These are phyloP conservation scores for Nadsonia starkeyi-henricii DNA, from an alignment of 1,139 yeast species.

Conservation along the genomic window DNA sequence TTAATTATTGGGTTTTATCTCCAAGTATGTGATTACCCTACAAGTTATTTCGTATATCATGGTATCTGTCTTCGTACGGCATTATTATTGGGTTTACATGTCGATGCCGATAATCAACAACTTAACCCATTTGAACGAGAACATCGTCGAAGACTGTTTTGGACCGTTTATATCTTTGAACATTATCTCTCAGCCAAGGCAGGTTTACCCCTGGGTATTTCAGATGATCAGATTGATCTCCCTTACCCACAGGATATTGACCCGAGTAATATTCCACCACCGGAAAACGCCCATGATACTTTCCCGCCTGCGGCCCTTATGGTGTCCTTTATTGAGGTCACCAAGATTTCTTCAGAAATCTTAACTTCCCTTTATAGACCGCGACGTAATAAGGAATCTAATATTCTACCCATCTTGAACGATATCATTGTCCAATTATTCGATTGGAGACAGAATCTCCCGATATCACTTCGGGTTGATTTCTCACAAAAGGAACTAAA, in stretches of 20 bases:
- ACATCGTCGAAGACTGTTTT: constrained; percentile 73
- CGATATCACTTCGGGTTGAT: constrained; percentile 52
- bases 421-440: constrained; percentile 56
- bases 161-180: constrained; percentile 87
- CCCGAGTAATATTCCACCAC: constrained; percentile 20
- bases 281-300: constrained; percentile 30
- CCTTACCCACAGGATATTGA: constrained; percentile 49
- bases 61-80: constrained; percentile 70
- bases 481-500: constrained; percentile 40
- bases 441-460: constrained; percentile 56
- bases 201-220: constrained; percentile 65
- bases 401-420: constrained; percentile 29
- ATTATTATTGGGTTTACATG: constrained; percentile 62
- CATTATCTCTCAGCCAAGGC: constrained; percentile 77
- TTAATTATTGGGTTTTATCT: constrained; percentile 64
- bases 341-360: constrained; percentile 67
- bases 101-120: constrained; percentile 11
- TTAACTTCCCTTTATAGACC: constrained; percentile 60
- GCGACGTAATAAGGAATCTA: constrained; percentile 37
- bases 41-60: constrained; percentile 67
- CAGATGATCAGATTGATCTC: constrained; percentile 67
- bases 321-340: constrained; percentile 65
- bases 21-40: constrained; percentile 76
- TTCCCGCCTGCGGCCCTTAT: constrained; percentile 60
- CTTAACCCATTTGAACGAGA: constrained; percentile 27